phyloP scores from a whole-genome alignment of 768 basidiomycete species.

The Russula lepida region DNA sequence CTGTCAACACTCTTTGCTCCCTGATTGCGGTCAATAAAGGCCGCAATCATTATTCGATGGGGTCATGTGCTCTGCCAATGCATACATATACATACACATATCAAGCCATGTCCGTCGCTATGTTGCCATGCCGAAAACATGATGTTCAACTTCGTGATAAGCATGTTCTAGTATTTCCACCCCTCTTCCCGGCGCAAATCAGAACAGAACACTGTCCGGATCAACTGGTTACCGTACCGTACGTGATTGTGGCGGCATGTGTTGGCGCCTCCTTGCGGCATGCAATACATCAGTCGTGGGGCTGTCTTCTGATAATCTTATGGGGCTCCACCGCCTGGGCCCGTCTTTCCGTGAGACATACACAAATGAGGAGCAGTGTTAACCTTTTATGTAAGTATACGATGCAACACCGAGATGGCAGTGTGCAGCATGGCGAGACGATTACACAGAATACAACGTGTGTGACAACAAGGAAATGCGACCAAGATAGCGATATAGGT shows the following conservation, averaged over 20 bases:
- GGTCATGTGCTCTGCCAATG: not conserved
- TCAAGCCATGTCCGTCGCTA: slow-evolving; percentile 17
- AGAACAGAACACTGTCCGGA: not conserved
- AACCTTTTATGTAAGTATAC: slow-evolving; percentile 12
- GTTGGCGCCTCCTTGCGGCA: not conserved
- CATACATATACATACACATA: slow-evolving; percentile 8
- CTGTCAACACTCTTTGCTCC: slow-evolving; percentile 77
- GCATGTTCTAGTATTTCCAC: slow-evolving; percentile 13
- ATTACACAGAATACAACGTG: not conserved
- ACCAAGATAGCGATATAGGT: slow-evolving; percentile 9
- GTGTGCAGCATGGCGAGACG: not conserved
- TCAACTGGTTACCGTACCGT: not conserved
- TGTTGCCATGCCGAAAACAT: slow-evolving; percentile 22
- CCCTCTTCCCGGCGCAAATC: slow-evolving; percentile 8
- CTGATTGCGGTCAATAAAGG: slow-evolving; percentile 33
- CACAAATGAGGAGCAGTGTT: not conserved
- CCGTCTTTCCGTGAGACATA: slow-evolving; percentile 6
- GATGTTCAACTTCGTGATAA: slow-evolving; percentile 20
- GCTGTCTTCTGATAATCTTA: not conserved
- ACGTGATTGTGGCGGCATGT: slow-evolving; percentile 17
- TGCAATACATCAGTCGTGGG: not conserved
- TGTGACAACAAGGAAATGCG: not conserved
- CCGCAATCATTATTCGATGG: slow-evolving; percentile 4
- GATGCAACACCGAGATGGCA: not conserved
- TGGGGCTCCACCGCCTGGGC: not conserved